A percentile compares a stretch with the other conserved stretches of the same genome.
phyloP scores from a whole-genome alignment of 306 rosid genomes.

The Glycine latifolia region DNA sequence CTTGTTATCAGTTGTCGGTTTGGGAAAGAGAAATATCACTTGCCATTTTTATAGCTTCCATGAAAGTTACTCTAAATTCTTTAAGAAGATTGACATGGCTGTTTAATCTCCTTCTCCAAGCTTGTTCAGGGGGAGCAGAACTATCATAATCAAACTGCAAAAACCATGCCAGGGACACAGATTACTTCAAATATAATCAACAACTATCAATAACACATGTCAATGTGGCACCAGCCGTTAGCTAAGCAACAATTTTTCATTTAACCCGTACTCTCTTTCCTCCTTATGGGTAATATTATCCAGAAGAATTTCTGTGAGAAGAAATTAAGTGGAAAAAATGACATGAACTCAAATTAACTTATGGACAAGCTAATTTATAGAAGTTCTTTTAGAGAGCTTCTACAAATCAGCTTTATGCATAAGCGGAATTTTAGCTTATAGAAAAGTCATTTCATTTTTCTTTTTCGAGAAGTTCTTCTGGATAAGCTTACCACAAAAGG shows the following conservation, averaged over 20 bases:
- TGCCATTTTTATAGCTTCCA: conserved; percentile 96
- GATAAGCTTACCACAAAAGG: too few relatives aligned
- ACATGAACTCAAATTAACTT: too few relatives aligned
- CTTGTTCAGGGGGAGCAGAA: conserved; percentile 97
- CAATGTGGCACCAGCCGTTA: background rate
- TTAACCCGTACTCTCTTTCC: conserved; percentile 6
- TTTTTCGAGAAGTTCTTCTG: too few relatives aligned
- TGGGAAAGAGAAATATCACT: conserved; percentile 41
- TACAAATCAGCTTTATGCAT: too few relatives aligned
- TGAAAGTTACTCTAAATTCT: conserved; percentile 91
- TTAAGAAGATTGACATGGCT: conserved; percentile 92
- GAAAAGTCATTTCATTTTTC: too few relatives aligned
- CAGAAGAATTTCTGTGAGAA: too few relatives aligned
- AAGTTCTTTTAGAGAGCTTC: too few relatives aligned
- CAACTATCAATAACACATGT: background rate
- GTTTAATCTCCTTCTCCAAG: conserved; percentile 96
- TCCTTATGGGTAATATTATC: background rate
- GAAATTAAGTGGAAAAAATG: too few relatives aligned
- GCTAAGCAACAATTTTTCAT: conserved; percentile 21
- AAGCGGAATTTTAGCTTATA: too few relatives aligned
- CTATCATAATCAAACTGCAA: conserved; percentile 90
- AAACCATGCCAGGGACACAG: conserved; percentile 33
- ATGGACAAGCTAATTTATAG: too few relatives aligned
- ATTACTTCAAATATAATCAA: conserved; percentile 18
- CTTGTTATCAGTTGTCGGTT: conserved; percentile 1